A percentile compares a stretch with the other conserved stretches of the same genome.
Evolutionary conservation across 2,329 filamentous ascomycete genomes (phyloP).

Genomic region (Fusarium illudens): DNA sequence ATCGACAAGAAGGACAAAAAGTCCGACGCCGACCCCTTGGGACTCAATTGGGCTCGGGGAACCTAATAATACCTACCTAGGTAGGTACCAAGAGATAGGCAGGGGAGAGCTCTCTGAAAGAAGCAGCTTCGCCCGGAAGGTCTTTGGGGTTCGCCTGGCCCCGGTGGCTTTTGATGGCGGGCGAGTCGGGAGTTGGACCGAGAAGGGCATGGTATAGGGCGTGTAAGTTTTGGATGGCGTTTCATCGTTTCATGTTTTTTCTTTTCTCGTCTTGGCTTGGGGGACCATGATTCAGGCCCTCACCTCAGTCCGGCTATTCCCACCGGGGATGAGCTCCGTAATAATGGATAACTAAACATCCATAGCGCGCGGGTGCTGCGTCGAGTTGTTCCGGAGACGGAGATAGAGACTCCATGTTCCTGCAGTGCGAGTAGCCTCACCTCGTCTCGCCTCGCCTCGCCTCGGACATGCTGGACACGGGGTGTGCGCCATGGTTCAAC

Average conservation of each 20-base stretch:
- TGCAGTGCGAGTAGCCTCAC: slow-evolving; percentile 8
- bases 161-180: slow-evolving; percentile 5
- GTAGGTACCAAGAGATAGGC: too few relatives aligned
- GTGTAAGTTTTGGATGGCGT: slow-evolving; percentile 30
- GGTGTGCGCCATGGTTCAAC: not conserved
- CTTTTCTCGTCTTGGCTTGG: too few relatives aligned
- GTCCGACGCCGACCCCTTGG: slow-evolving; percentile 12
- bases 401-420: slow-evolving; percentile 2
- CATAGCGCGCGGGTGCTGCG: not conserved
- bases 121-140: not conserved
- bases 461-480: too few relatives aligned
- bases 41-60: slow-evolving; percentile 21
- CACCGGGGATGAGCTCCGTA: not conserved
- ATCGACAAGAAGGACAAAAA: slow-evolving; percentile 13
- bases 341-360: too few relatives aligned
- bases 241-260: slow-evolving; percentile 28
- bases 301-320: not conserved
- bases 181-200: slow-evolving; percentile 10
- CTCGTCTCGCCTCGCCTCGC: not conserved
- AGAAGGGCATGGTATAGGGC: slow-evolving; percentile 24
- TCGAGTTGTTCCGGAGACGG: not conserved
- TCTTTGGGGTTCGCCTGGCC: not conserved
- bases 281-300: not conserved
- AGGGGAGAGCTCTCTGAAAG: not conserved
- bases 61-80: too few relatives aligned